Percentiles rank a stretch among this genome's conserved stretches.
phyloP scores from a whole-genome alignment of 139 green algal species.

The Chlamydomonas sp. region DNA sequence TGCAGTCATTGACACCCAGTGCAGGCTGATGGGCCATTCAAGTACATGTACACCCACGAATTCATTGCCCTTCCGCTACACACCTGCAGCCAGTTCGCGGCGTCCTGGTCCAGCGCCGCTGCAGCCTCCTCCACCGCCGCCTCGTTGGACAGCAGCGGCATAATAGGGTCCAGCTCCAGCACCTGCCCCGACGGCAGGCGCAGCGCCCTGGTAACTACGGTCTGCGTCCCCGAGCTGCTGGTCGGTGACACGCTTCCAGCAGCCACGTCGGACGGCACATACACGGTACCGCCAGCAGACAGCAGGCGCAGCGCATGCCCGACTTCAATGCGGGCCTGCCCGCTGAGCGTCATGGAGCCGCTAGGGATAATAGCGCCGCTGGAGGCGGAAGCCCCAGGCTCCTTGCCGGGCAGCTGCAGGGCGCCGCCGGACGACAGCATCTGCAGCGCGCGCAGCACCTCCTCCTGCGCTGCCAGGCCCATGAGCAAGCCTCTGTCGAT shows the following conservation, averaged over 20 bases:
- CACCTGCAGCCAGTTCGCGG: neutral
- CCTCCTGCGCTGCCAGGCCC: neutral
- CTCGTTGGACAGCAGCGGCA: conserved; percentile 1
- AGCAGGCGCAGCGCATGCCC: neutral
- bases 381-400: neutral
- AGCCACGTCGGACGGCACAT: neutral
- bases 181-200: conserved; percentile 9
- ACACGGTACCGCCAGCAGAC: neutral
- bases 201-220: conserved; percentile 10
- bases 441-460: neutral
- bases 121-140: neutral
- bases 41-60: neutral
- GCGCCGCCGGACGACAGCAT: neutral
- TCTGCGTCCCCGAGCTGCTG: neutral
- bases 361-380: too few relatives aligned
- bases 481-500: too few relatives aligned
- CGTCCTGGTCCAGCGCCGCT: neutral
- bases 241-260: neutral
- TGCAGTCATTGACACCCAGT: too few relatives aligned
- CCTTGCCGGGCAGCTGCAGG: neutral
- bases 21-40: too few relatives aligned
- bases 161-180: conserved; percentile 21
- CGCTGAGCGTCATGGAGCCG: neutral
- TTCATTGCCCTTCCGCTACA: neutral
- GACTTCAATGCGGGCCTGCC: neutral